phyloP scores from a whole-genome alignment of 495 filamentous ascomycete genomes.

The Lasiosphaeria miniovina region DNA sequence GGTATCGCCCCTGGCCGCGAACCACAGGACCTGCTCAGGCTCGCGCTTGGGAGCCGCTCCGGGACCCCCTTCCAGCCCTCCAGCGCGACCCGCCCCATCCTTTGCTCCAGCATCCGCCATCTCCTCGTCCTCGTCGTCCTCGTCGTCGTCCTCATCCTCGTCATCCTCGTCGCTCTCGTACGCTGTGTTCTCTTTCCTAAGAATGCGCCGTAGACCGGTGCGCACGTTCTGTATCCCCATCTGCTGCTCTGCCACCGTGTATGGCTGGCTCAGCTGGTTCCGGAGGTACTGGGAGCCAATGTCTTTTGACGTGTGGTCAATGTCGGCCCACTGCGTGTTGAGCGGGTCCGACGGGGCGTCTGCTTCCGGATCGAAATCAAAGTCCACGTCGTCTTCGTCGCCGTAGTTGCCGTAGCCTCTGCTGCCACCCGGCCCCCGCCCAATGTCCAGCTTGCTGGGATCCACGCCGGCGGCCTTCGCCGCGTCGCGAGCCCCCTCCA shows the following conservation, averaged over 20 bases:
- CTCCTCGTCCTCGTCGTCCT: slow-evolving; percentile 38
- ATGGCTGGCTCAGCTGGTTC: slow-evolving; percentile 52
- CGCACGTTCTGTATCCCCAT: slow-evolving; percentile 65
- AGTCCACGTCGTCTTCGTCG: slow-evolving; percentile 26
- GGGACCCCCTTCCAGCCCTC: background rate
- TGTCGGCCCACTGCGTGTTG: slow-evolving; percentile 41
- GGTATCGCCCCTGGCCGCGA: slow-evolving; percentile 37
- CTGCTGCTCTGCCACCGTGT: slow-evolving; percentile 66
- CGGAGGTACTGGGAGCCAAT: slow-evolving; percentile 39
- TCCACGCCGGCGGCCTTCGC: slow-evolving; percentile 25
- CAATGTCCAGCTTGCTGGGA: slow-evolving; percentile 18
- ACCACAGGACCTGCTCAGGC: slow-evolving; percentile 31
- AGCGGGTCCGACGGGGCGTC: slow-evolving; percentile 39
- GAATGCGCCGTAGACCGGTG: slow-evolving; percentile 58
- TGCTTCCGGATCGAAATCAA: slow-evolving; percentile 27
- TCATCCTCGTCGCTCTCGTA: slow-evolving; percentile 58
- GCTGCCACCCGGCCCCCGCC: background rate
- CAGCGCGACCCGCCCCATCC: slow-evolving; percentile 25
- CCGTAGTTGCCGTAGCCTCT: slow-evolving; percentile 26
- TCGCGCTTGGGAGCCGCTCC: slow-evolving; percentile 3
- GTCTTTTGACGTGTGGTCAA: slow-evolving; percentile 34
- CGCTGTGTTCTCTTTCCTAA: slow-evolving; percentile 55
- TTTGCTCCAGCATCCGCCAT: slow-evolving; percentile 31
- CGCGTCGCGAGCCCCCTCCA: slow-evolving; percentile 56
- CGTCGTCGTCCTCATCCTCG: slow-evolving; percentile 45